Evolutionary conservation across 306 rosid genomes (phyloP), one percentile per base, ranked within the genome.

Genomic region (Trifolium dubium): DNA sequence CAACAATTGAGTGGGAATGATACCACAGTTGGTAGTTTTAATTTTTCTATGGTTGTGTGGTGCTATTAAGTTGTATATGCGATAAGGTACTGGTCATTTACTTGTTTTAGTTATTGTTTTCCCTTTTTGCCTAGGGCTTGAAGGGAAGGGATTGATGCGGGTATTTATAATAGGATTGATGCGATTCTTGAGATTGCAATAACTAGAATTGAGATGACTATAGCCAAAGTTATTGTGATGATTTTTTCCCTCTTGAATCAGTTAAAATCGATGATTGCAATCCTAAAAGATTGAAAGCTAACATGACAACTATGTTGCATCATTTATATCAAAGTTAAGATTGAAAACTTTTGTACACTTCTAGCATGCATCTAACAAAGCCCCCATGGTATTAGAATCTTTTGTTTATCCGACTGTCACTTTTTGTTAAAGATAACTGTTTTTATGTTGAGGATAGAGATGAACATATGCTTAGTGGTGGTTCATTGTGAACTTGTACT

Each of bases 1-100:
- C 98, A 30, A 94, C 98, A 32, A 94, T 94, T 66, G 98, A 94
- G 77, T 94, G 97, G 97, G 98, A 94, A 84, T 93, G 74, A 83
- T 28, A 34, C 44, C 61, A 32, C 1, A 9, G 54, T 35, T 11
- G 2, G 15, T 34, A 39, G 31, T 23, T 76, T 46, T 35, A 18
- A 3, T 13, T 35, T 47, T 2, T 31, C 17, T n/a, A 43, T 72
- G 73, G 70, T 41, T n/a, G 55, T 66, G 62, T 47, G 64, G 46
- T 9, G 49, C 69, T 19, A 15, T 40, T 5, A 65, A 14, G 66
- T 74, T 74, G 78, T 82, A 82, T 71, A 79, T 61, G 71, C 28
- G 67, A 50, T 5, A 46, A 73, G 76, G 56, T 69, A 32, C 14
- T 50, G 46, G 28, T 18, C 32, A 9, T 70, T 64, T 77, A 64